Evolutionary conservation across 495 filamentous ascomycete genomes (phyloP).

Genomic region (Symbiotaphrina buchneri): DNA sequence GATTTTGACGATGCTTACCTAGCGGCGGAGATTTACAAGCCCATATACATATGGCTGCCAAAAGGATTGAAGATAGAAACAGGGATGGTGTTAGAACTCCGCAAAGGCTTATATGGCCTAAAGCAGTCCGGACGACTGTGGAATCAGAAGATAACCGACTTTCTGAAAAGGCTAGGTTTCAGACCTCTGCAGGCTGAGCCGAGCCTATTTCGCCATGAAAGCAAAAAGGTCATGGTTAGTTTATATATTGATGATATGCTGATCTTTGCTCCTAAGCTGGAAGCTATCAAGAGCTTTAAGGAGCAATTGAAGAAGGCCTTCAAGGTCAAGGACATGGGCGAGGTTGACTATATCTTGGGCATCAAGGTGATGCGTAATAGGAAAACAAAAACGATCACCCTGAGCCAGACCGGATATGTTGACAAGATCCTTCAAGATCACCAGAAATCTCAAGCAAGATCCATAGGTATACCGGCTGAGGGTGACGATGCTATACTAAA

Average conservation of each 20-base stretch:
- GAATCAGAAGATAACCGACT: constrained; percentile 4
- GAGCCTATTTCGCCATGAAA: constrained; percentile 4
- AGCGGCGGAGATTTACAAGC: not conserved
- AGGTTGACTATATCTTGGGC: constrained; percentile 1
- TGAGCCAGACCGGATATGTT: constrained; percentile 3
- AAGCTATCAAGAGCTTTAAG: constrained; percentile 1
- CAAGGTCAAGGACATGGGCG: constrained; percentile 1
- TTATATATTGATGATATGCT: constrained; percentile 8
- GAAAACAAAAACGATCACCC: constrained; percentile 1
- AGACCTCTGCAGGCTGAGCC: constrained; percentile 3
- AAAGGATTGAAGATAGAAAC: not conserved
- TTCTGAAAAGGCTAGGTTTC: constrained; percentile 5
- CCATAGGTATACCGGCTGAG: no score
- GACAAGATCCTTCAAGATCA: constrained; percentile 1
- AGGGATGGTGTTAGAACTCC: not conserved
- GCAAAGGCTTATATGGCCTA: constrained; percentile 7
- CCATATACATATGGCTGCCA: constrained; percentile 1
- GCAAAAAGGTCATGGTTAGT: constrained; percentile 4
- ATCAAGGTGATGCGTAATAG: not conserved
- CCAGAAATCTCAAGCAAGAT: no score
- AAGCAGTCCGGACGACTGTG: constrained; percentile 8
- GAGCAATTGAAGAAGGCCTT: constrained; percentile 1
- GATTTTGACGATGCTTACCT: constrained; percentile 2
- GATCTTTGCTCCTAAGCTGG: constrained; percentile 3
- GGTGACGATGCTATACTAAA: no score